phyloP scores from a whole-genome alignment of 2,329 filamentous ascomycete species.

The Stemphylium lycopersici region DNA sequence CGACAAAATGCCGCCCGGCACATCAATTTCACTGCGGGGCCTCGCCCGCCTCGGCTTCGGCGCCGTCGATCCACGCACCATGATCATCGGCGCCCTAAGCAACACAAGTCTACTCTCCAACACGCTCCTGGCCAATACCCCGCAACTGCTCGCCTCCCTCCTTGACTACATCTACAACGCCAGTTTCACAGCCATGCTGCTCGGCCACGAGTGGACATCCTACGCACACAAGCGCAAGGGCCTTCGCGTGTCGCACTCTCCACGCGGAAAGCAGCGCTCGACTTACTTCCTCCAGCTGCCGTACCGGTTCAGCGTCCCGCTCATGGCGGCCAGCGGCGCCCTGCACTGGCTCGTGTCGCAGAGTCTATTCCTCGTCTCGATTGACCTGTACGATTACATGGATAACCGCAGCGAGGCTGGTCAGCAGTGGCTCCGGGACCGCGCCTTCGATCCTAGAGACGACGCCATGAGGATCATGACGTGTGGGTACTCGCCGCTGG shows the following conservation, averaged over 20 bases:
- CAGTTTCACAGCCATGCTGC: slow-evolving; percentile 54
- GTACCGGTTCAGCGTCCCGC: not conserved
- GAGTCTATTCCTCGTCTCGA: not conserved
- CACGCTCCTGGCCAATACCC: slow-evolving; percentile 53
- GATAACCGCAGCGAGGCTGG: not conserved
- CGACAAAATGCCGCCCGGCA: not conserved
- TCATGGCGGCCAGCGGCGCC: not conserved
- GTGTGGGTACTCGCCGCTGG: too few species aligned
- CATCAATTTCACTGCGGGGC: not conserved
- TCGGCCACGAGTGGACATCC: slow-evolving; percentile 54
- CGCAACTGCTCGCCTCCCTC: slow-evolving; percentile 55
- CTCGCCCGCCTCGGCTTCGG: not conserved
- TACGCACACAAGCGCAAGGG: slow-evolving; percentile 43
- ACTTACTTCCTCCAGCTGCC: not conserved
- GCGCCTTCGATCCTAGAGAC: not conserved
- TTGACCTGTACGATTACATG: not conserved
- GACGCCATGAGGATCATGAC: not conserved
- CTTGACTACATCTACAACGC: slow-evolving; percentile 55
- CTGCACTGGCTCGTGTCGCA: not conserved
- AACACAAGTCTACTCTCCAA: slow-evolving; percentile 4
- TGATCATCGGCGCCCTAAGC: not conserved
- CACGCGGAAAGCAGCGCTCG: slow-evolving; percentile 40
- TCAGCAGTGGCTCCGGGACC: not conserved
- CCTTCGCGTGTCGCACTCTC: slow-evolving; percentile 45
- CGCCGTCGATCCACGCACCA: not conserved